Evolutionary conservation across 139 green algal species (phyloP).

Genomic region (Bryopsis sp.): DNA sequence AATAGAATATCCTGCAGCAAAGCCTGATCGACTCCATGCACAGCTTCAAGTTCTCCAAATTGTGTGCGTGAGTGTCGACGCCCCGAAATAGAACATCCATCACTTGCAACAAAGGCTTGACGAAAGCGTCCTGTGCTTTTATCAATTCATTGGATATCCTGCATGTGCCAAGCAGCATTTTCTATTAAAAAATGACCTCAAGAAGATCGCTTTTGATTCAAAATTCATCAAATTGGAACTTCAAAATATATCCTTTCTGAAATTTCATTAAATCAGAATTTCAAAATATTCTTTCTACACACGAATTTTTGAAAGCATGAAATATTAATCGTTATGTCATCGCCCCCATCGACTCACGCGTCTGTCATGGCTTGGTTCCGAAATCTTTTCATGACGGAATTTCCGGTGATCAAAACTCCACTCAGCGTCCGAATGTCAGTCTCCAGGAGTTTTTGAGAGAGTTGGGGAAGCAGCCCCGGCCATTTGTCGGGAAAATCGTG

Average conservation of each 20-base stretch:
- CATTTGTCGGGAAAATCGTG: conserved; percentile 88
- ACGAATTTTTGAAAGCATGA: too few relatives aligned
- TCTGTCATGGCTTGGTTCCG: conserved; percentile 61
- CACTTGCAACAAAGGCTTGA: conserved; percentile 43
- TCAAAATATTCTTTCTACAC: too few relatives aligned
- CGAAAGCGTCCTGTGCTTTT: conserved; percentile 69
- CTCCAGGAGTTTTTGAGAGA: conserved; percentile 59
- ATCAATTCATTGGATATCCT: conserved; percentile 54
- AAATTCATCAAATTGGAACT: too few relatives aligned
- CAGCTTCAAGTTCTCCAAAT: conserved; percentile 37
- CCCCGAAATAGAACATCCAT: conserved; percentile 31
- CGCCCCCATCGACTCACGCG: too few relatives aligned
- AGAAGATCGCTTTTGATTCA: too few relatives aligned
- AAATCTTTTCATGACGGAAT: conserved; percentile 95
- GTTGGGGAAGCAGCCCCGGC: conserved; percentile 79
- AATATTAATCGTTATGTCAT: too few relatives aligned
- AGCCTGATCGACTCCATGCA: conserved; percentile 73
- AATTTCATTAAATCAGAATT: too few relatives aligned
- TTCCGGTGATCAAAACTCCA: conserved; percentile 81
- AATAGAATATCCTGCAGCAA: conserved; percentile 81
- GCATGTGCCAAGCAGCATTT: too few relatives aligned
- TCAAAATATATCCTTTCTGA: too few relatives aligned
- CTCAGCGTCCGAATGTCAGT: conserved; percentile 29
- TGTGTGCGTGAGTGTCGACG: conserved; percentile 14
- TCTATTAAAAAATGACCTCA: too few relatives aligned